Base-by-base conservation (phyloP, 2,329 filamentous ascomycete genomes). In the Phaeophleospora eucalypticola region DNA sequence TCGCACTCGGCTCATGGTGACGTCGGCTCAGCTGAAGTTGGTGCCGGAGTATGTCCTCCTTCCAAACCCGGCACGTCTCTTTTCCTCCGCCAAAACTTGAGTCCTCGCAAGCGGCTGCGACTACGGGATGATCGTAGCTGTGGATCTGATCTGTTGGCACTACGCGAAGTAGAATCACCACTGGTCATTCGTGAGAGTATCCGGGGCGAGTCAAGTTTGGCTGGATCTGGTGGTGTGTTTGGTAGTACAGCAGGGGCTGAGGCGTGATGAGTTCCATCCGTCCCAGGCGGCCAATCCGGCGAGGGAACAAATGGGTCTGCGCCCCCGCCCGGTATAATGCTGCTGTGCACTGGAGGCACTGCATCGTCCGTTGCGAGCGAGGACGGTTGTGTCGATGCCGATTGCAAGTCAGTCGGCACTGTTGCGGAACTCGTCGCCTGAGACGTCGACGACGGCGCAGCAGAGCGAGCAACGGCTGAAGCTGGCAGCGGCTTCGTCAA, bases 61-160 rank as follows among this genome's bases (percentile, higher is more conserved):
- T 52, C 41, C 4, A 41, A 42, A 14, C 50, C 49, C 3, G 48
- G 43, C n/a, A 40, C 45, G 39, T 62, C 61, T 36, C 54, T 54
- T 43, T 59, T 59, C 52, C 62, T 64, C 53, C 61, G 63, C 65
- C 65, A 68, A 43, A 68, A 68, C 46, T 65, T 65, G 41, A 68
- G 48, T 0, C 62, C 59, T 33, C 64, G 57, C 43, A 68, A 50
- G 18, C 63, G 59, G 51, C 64, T 67, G 35, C 64, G 59, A 49
- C 62, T 65, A 34, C 64, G 55, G 37, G 61, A 65, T 38, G 63
- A 60, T 32, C 63, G 53, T 17, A 61, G 34, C 12, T 42, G 53
- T 10, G 43, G 45, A 9, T 53, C 56, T 12, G 49, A 44, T 27
- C 52, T 56, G 20, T 38, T 48, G 32, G 32, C 33, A 40, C 45